These are phyloP conservation scores for Tetratostichococcus sp. DNA, from an alignment of 139 green algal genomes.

Conservation along the genomic window DNA sequence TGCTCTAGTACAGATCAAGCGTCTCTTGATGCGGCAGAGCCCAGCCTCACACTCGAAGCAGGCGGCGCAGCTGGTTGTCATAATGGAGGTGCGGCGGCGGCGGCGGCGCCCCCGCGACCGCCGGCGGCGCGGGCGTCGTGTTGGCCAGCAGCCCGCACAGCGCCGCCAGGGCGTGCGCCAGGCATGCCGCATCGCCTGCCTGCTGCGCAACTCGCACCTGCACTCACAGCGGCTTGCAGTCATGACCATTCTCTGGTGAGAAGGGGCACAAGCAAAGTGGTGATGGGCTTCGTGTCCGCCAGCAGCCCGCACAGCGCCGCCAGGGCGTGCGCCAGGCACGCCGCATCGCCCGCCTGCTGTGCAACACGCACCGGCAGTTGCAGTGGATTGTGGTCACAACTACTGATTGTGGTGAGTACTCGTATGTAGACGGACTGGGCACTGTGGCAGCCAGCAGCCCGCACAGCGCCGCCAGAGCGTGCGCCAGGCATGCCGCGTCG, in stretches of 20 bases:
- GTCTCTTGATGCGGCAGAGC: too few relatives aligned
- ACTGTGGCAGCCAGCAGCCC: slow-evolving; percentile 42
- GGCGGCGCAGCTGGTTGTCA: slow-evolving; percentile 47
- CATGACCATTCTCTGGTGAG: too few relatives aligned
- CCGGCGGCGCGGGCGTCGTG: slow-evolving; percentile 3
- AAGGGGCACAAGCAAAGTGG: too few relatives aligned
- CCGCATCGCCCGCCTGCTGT: slow-evolving; percentile 41
- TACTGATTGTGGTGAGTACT: too few relatives aligned
- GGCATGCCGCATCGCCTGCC: slow-evolving; percentile 26
- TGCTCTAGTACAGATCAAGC: neutral
- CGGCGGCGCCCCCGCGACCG: slow-evolving; percentile 11
- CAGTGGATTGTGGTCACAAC: too few relatives aligned
- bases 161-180: slow-evolving; percentile 39
- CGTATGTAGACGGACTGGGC: too few relatives aligned
- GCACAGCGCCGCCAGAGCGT: slow-evolving; percentile 9
- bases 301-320: slow-evolving; percentile 43
- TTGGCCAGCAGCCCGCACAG: slow-evolving; percentile 35
- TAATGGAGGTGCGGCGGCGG: slow-evolving; percentile 23
- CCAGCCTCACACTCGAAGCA: slow-evolving; percentile 42
- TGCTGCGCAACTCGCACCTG: slow-evolving; percentile 52
- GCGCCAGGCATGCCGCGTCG: slow-evolving; percentile 37
- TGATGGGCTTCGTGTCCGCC: too few relatives aligned
- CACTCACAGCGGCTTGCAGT: too few relatives aligned
- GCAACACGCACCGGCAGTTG: slow-evolving; percentile 51
- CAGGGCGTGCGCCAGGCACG: slow-evolving; percentile 37